Evolutionary conservation across 305 asterid genomes (phyloP).

Genomic region (Rubia occidens): DNA sequence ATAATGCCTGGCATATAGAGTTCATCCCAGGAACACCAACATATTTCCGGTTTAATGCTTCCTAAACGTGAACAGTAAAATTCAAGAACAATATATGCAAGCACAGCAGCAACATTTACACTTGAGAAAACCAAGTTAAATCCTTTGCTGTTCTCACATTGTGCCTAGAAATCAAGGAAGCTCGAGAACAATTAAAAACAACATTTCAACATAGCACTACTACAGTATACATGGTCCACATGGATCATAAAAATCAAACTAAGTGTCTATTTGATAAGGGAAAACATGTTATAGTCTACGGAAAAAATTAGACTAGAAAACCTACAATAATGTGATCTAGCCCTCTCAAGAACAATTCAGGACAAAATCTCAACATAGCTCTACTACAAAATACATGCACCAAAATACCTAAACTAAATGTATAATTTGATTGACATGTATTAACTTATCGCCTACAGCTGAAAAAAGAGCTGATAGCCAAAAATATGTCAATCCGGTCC

Average conservation of each 20-base stretch:
- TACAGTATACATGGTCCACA: not conserved
- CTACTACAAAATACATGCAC: not conserved
- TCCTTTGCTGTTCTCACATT: not conserved
- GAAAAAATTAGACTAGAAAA: not conserved
- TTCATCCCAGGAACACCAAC: constrained; percentile 93
- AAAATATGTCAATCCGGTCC: not conserved
- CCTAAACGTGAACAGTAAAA: constrained; percentile 35
- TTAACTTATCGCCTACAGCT: too few species aligned
- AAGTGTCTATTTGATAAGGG: not conserved
- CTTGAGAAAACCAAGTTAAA: not conserved
- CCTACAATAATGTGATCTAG: not conserved
- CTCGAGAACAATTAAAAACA: not conserved
- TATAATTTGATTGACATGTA: not conserved
- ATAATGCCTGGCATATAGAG: constrained; percentile 70
- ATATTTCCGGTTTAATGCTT: constrained; percentile 50
- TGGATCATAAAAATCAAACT: not conserved
- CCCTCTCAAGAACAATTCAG: too few species aligned
- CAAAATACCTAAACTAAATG: too few species aligned
- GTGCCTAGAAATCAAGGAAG: not conserved
- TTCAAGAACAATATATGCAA: constrained; percentile 9
- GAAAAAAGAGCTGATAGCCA: not conserved
- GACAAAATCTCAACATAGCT: not conserved
- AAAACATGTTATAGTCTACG: not conserved
- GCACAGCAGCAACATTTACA: too few species aligned
- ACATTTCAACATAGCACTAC: constrained; percentile 1